These are phyloP conservation scores for Xylaria telfairii DNA, from an alignment of 495 filamentous ascomycete genomes.

Conservation along the genomic window DNA sequence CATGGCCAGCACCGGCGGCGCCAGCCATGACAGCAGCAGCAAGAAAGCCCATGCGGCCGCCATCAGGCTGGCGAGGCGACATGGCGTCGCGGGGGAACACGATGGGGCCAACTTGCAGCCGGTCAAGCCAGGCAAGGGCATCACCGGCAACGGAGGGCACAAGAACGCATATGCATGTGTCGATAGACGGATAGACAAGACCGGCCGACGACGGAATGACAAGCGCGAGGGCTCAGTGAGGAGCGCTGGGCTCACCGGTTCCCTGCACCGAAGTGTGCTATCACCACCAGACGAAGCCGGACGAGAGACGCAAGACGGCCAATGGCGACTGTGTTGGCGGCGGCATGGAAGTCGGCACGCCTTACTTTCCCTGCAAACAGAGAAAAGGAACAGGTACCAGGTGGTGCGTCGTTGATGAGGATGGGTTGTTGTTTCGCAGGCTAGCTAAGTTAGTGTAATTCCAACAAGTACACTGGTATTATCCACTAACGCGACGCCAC, in stretches of 20 bases:
- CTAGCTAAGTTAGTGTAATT: too few relatives aligned
- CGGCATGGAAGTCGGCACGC: not conserved
- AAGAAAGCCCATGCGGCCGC: slow-evolving; percentile 33
- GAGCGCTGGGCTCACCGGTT: slow-evolving; percentile 19
- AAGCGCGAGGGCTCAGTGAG: slow-evolving; percentile 20
- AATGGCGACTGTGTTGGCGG: not conserved
- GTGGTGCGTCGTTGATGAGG: not conserved
- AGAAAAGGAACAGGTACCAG: not conserved
- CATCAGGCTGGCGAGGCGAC: slow-evolving; percentile 26
- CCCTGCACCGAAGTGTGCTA: slow-evolving; percentile 13
- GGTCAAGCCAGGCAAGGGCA: slow-evolving; percentile 51
- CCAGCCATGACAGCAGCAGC: slow-evolving; percentile 39
- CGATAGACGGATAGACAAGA: slow-evolving; percentile 4
- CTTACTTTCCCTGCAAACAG: not conserved
- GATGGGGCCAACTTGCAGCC: slow-evolving; percentile 39
- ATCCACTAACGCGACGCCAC: slow-evolving; percentile 31
- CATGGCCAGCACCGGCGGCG: slow-evolving; percentile 53
- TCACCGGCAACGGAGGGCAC: slow-evolving; percentile 44
- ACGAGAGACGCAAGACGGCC: not conserved
- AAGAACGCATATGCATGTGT: slow-evolving; percentile 52
- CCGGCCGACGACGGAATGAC: slow-evolving; percentile 7
- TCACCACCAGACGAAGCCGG: not conserved
- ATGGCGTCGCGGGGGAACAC: slow-evolving; percentile 29
- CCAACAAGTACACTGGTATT: slow-evolving; percentile 2
- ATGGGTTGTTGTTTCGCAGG: not conserved